Conservation (phyloP, 257 asterid species). For the Nicotiana tabacum region DNA sequence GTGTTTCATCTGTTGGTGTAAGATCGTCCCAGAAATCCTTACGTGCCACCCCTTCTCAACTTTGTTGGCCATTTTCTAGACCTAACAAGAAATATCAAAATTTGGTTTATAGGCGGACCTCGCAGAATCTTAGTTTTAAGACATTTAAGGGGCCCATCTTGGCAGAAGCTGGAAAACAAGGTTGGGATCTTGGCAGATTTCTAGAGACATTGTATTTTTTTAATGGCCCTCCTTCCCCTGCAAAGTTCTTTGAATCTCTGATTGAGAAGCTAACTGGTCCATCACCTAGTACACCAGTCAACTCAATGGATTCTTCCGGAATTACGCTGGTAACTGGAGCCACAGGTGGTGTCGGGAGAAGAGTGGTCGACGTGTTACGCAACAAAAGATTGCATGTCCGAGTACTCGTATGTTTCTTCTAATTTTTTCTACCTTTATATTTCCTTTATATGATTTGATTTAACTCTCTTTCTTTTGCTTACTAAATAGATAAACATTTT, state of each 20-base stretch:
- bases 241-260: conserved; percentile 80
- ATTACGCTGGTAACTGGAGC: conserved; percentile 86
- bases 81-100: conserved; percentile 26
- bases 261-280: conserved; percentile 85
- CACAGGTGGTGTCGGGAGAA: conserved; percentile 97
- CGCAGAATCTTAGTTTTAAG: conserved; percentile 29
- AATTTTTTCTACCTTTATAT: neutral
- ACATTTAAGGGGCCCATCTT: conserved; percentile 36
- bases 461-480: neutral
- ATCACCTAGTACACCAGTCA: conserved; percentile 64
- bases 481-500: neutral
- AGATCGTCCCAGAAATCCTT: conserved; percentile 24
- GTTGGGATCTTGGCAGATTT: conserved; percentile 95
- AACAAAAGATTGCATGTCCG: conserved; percentile 63
- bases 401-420: conserved; percentile 50
- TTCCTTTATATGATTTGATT: neutral
- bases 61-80: conserved; percentile 42
- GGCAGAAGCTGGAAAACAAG: conserved; percentile 58
- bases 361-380: conserved; percentile 74
- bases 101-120: conserved; percentile 24
- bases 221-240: conserved; percentile 95
- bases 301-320: conserved; percentile 61
- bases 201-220: conserved; percentile 76
- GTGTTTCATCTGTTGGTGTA: conserved; percentile 32
- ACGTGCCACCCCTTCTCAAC: conserved; percentile 25